Conservation (phyloP, 108 stramenopile species). For the Halocafeteria seosinensis region DNA sequence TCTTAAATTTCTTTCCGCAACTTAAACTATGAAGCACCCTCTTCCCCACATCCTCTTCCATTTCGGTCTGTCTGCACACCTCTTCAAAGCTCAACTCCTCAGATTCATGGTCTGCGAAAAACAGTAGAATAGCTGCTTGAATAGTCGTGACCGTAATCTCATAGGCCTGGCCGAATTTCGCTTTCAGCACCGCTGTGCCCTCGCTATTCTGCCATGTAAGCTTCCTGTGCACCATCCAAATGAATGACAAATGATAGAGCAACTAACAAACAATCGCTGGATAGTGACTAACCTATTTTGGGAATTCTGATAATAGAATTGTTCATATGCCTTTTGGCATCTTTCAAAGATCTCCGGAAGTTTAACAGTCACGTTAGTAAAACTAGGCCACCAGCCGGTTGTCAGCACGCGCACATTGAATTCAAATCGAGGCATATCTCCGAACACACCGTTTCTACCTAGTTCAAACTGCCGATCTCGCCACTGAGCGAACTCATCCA, state of each 20-base stretch:
- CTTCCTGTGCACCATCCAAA: no score
- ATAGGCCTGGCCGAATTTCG: conserved; percentile 74
- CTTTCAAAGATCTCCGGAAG: conserved; percentile 67
- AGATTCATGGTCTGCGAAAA: conserved; percentile 48
- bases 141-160: conserved; percentile 86
- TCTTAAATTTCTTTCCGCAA: conserved; percentile 94
- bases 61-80: conserved; percentile 48
- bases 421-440: conserved; percentile 39
- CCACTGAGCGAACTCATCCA: no score
- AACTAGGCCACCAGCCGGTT: conserved; percentile 91
- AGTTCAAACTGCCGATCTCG: no score
- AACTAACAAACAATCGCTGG: no score
- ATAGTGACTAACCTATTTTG: no score
- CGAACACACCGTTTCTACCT: not conserved
- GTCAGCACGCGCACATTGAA: conserved; percentile 84
- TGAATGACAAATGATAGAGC: no score
- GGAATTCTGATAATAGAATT: no score
- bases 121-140: conserved; percentile 71
- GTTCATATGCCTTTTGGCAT: conserved; percentile 75
- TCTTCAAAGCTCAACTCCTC: conserved; percentile 46
- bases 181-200: conserved; percentile 75
- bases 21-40: conserved; percentile 85
- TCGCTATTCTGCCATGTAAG: conserved; percentile 52
- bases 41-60: conserved; percentile 70
- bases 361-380: conserved; percentile 67